These are phyloP conservation scores for Solanum pennellii DNA, from an alignment of 257 asterid genomes.

Conservation along the genomic window DNA sequence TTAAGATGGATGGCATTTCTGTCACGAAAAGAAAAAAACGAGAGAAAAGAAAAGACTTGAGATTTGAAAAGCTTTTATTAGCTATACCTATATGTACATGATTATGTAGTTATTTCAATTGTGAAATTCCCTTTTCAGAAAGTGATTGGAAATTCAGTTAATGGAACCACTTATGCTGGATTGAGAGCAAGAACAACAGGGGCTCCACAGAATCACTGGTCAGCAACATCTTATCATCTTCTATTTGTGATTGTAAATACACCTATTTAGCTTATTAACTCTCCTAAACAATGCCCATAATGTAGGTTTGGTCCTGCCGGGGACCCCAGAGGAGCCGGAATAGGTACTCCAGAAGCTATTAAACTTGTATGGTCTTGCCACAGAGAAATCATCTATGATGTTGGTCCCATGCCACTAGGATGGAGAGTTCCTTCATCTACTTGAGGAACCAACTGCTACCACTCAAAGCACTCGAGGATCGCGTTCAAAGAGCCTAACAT, in stretches of 20 bases:
- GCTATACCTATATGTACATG: not conserved
- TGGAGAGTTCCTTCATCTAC: slow-evolving; percentile 42
- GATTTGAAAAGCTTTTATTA: not conserved
- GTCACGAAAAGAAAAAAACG: not conserved
- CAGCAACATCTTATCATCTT: not conserved
- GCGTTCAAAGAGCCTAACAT: not conserved
- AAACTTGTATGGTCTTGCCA: slow-evolving; percentile 94
- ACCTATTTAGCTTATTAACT: not conserved
- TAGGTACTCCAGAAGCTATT: slow-evolving; percentile 88
- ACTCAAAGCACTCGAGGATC: not conserved
- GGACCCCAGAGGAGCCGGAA: slow-evolving; percentile 90
- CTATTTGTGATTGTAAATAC: not conserved
- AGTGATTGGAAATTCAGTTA: slow-evolving; percentile 78
- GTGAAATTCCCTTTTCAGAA: slow-evolving; percentile 27
- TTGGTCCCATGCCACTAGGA: slow-evolving; percentile 55
- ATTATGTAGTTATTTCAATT: not conserved
- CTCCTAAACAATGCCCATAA: not conserved
- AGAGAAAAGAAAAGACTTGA: not conserved
- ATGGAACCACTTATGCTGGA: slow-evolving; percentile 92
- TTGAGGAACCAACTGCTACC: not conserved
- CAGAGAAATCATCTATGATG: slow-evolving; percentile 65
- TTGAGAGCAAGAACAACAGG: slow-evolving; percentile 90
- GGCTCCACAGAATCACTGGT: slow-evolving; percentile 98
- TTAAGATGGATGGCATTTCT: not conserved
- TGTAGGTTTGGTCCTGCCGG: slow-evolving; percentile 89